A percentile compares a stretch with the other conserved stretches of the same genome.
phyloP scores from a whole-genome alignment of 306 rosid genomes.

The Heteromeles arbutifolia region DNA sequence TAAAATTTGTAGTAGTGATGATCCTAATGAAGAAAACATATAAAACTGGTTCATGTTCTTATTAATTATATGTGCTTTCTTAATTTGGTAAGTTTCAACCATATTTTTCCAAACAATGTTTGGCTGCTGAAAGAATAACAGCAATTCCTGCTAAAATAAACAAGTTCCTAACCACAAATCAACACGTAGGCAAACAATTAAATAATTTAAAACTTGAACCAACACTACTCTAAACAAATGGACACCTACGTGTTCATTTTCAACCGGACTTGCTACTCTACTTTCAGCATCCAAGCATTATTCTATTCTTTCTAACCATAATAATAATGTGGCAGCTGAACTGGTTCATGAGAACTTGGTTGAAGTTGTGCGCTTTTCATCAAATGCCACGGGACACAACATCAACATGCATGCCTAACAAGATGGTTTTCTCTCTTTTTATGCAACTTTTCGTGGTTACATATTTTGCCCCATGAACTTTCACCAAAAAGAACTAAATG shows the following conservation, averaged over 20 bases:
- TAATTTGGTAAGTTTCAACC: neutral
- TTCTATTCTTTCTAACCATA: neutral
- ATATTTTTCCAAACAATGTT: neutral
- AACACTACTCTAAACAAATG: too few relatives aligned
- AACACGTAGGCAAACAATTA: too few relatives aligned
- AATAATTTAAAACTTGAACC: too few relatives aligned
- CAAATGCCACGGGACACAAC: neutral
- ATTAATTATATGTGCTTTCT: neutral
- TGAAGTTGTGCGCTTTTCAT: neutral
- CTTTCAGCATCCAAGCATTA: too few relatives aligned
- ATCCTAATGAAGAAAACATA: too few relatives aligned
- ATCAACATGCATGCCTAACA: neutral
- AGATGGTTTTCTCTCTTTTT: neutral
- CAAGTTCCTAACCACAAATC: too few relatives aligned
- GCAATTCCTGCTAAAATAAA: too few relatives aligned
- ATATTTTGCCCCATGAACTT: neutral
- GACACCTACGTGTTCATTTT: too few relatives aligned
- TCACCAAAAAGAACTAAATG: neutral
- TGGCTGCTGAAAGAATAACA: too few relatives aligned
- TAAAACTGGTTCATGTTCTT: too few relatives aligned
- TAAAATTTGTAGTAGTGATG: too few relatives aligned
- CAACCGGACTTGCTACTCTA: too few relatives aligned
- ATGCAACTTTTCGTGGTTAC: neutral
- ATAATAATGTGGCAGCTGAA: neutral
- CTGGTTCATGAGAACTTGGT: neutral